Base-by-base conservation (phyloP, 2,329 filamentous ascomycete species). In the Ophiostoma ulmi region DNA sequence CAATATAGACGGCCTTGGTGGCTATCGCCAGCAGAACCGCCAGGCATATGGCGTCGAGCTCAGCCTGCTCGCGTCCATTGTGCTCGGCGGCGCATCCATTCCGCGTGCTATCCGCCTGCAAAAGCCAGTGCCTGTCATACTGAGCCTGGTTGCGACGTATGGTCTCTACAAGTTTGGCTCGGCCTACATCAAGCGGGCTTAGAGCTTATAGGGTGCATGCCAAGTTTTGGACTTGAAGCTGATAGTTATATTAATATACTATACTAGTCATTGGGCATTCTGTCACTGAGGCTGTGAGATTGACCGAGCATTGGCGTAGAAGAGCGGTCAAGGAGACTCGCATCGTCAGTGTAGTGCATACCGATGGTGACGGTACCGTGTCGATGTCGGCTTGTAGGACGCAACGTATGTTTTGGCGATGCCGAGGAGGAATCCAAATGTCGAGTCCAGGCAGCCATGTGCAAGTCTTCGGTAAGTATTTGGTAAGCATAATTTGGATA, bases 1-100 rank as follows among this genome's bases (percentile, higher is more conserved):
- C 58, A 35, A 17, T 4, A 63, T 17, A 64, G 61, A 99, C 80
- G 89, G 88, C 35, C 83, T 97, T 63, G 92, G 93, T 73, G 94
- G 91, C 74, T 89, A 91, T 77, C 91, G 94, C 72, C 89, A 97
- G 73, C 89, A 90, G 76, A 89, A 88, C 76, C 83, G 86, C 73
- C 86, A 93, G 78, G 79, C 91, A 3, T 97, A 95, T 79, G 95
- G 94, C 73, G 82, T 96, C 75, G 95, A 98, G 81, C 83, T 97
- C 63, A 92, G 91, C n/a, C 85, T 99, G 11, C 84, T 97, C 63
- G 95, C 95, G 5, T 97, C 92, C 0, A 77, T 93, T n/a, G 82
- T 98, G 36, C 86, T 99, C 48, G 94, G 86, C 61, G 93, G 93
- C 26, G 91, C 91, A 61, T 91, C 92, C 1, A 90, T 98, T 72